These are phyloP conservation scores for Ramaria rubella DNA, from an alignment of 768 basidiomycete genomes.

Conservation along the genomic window DNA sequence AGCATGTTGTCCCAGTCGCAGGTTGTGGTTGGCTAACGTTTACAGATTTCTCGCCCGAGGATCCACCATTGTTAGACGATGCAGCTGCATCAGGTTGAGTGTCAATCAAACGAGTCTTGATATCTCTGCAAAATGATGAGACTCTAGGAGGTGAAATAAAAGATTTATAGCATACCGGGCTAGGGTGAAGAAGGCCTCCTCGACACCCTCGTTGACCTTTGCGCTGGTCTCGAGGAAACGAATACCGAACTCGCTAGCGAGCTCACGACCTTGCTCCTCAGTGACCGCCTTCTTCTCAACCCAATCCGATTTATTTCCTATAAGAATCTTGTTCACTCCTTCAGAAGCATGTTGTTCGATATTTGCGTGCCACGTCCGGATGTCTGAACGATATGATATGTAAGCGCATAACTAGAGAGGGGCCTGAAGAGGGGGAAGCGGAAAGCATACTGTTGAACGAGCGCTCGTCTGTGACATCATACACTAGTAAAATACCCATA, in stretches of 20 bases:
- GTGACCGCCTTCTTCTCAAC: constrained; percentile 90
- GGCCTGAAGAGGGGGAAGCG: constrained; percentile 14
- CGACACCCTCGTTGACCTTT: constrained; percentile 94
- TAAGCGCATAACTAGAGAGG: too few relatives aligned
- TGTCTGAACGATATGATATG: constrained; percentile 51
- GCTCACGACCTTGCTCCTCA: constrained; percentile 84
- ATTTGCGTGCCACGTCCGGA: constrained; percentile 96
- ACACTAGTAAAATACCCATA: constrained; percentile 98
- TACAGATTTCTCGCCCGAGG: neutral
- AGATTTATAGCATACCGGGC: constrained; percentile 82
- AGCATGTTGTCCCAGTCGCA: neutral
- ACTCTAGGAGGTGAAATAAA: neutral
- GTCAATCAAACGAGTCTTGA: constrained; percentile 96
- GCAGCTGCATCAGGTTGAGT: constrained; percentile 62
- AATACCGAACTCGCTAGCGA: constrained; percentile 91
- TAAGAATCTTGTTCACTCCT: constrained; percentile 97
- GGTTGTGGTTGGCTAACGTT: constrained; percentile 6
- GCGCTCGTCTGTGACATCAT: constrained; percentile 91
- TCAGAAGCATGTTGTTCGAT: constrained; percentile 99
- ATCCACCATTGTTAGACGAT: constrained; percentile 29
- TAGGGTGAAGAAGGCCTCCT: constrained; percentile 96
- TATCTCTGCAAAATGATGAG: constrained; percentile 54
- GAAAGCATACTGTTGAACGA: constrained; percentile 83
- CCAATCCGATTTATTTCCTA: constrained; percentile 99
- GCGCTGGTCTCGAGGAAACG: constrained; percentile 97